phyloP scores from a whole-genome alignment of 2,329 filamentous ascomycete species.

The Arthroderma uncinatum region DNA sequence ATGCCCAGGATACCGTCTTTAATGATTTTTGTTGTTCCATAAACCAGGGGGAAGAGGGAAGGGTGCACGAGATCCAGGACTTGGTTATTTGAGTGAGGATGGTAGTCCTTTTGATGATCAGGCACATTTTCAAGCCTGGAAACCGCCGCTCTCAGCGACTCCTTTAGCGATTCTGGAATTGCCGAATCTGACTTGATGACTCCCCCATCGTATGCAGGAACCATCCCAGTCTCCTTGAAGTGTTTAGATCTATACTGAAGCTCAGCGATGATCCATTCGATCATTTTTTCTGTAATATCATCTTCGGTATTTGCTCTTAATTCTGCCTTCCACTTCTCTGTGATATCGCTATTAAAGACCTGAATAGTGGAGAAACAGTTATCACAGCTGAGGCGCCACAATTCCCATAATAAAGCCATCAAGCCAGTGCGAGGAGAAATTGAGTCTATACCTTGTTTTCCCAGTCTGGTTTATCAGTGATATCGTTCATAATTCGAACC shows the following conservation, averaged over 20 bases:
- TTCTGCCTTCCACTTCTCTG: slow-evolving; percentile 27
- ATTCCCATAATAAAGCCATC: no score
- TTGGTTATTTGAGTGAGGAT: slow-evolving; percentile 46
- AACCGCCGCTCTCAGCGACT: slow-evolving; percentile 39
- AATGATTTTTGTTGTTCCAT: slow-evolving; percentile 21
- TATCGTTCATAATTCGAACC: slow-evolving; percentile 32
- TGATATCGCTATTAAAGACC: slow-evolving; percentile 28
- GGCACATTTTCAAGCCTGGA: slow-evolving; percentile 44
- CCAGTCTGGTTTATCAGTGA: slow-evolving; percentile 37
- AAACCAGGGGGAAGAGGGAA: slow-evolving; percentile 36
- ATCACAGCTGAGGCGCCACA: no score
- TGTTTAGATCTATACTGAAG: slow-evolving; percentile 39
- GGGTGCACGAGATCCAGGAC: slow-evolving; percentile 57
- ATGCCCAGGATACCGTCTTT: slow-evolving; percentile 15
- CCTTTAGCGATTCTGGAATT: slow-evolving; percentile 32
- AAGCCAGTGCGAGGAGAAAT: no score
- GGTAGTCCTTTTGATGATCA: slow-evolving; percentile 49
- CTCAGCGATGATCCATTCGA: slow-evolving; percentile 36
- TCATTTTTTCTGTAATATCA: slow-evolving; percentile 26
- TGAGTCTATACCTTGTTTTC: slow-evolving; percentile 26
- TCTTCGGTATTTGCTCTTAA: slow-evolving; percentile 11
- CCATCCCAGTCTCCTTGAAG: slow-evolving; percentile 30
- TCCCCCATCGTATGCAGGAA: slow-evolving; percentile 36
- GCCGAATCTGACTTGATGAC: slow-evolving; percentile 46
- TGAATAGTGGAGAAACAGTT: slow-evolving; percentile 8